Evolutionary conservation across 441 rosid species (phyloP).

Genomic region (Melastoma candidum): DNA sequence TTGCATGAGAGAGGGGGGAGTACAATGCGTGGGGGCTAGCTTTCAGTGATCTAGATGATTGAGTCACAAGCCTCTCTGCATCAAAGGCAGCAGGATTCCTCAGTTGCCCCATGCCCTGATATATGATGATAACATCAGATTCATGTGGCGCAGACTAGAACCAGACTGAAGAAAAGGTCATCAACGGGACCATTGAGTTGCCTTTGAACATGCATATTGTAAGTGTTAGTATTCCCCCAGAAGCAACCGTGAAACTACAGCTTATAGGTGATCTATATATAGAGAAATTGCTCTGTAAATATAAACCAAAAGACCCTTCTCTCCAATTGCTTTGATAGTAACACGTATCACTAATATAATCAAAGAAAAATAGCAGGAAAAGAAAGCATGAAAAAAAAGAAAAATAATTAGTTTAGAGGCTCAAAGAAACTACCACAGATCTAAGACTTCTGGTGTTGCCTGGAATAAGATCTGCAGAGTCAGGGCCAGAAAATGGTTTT

Average conservation of each 20-base stretch:
- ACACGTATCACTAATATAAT: no score
- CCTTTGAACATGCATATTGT: no score
- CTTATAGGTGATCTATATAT: no score
- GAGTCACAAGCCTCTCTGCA: slow-evolving; percentile 49
- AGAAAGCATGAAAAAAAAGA: no score
- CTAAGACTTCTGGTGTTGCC: slow-evolving; percentile 24
- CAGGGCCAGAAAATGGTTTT: slow-evolving; percentile 27
- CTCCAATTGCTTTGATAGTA: no score
- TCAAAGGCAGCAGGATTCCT: slow-evolving; percentile 35
- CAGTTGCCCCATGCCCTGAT: slow-evolving; percentile 41
- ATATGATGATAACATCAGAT: background rate
- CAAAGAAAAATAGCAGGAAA: no score
- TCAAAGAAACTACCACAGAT: slow-evolving; percentile 36
- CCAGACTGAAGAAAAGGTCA: no score
- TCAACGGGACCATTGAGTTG: no score
- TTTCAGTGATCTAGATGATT: slow-evolving; percentile 48
- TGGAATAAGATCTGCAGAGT: slow-evolving; percentile 28
- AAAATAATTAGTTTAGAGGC: background rate
- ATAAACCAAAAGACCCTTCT: no score
- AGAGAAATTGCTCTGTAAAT: no score
- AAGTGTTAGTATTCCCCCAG: no score
- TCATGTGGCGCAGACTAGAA: background rate
- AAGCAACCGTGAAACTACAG: no score
- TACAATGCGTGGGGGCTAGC: slow-evolving; percentile 31
- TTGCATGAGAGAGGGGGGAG: slow-evolving; percentile 16